Base-by-base conservation (phyloP, 192 early-diverging fungal genomes). In the Coemansia sp. region DNA sequence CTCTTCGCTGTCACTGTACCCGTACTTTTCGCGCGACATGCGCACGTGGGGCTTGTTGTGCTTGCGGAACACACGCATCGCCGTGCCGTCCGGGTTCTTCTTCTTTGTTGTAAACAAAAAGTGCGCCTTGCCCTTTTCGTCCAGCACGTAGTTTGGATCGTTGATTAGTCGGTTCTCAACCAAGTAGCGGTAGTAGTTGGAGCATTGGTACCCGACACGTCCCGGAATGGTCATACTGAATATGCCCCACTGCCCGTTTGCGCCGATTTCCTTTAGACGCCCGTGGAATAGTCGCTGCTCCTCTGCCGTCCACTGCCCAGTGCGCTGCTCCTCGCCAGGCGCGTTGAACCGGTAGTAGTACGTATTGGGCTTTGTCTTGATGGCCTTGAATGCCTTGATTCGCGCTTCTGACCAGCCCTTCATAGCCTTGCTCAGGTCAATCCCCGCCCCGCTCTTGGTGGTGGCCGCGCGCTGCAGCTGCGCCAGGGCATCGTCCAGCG, bases 301-400 rank as follows among this genome's bases (percentile, higher is more conserved):
- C 64, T 93, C 91, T 72, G 86, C 78, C 15, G 92, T 93, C 95
- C 95, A 97, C 69, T 86, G 88, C 6, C 96, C 96, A 59, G 94
- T 95, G 51, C 90, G 86, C 69, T 98, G 96, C 67, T 92, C 93
- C 77, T 98, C 95, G 32, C 95, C 95, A 0, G 96, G 96, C 2
- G 94, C 95, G 76, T 98, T 98, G 80, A 98, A 98, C 17, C 95
- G 90, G 74, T 98, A 98, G 75, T 98, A 98, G 70, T 98, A 98
- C 21, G 93, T 94, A 84, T 98, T 98, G 45, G 96, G 96, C 59
- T 96, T 96, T 58, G 89, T 92, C 61, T 95, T 90, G 77, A 98
- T 98, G 69, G 90, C 90, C 72, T 94, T 89, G 73, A 94, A 98
- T 4, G 96, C 96, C 68, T 89, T 89, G 58, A 94, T 93, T 39